Conservation (phyloP, 257 asterid species). For the Perilla frutescens region DNA sequence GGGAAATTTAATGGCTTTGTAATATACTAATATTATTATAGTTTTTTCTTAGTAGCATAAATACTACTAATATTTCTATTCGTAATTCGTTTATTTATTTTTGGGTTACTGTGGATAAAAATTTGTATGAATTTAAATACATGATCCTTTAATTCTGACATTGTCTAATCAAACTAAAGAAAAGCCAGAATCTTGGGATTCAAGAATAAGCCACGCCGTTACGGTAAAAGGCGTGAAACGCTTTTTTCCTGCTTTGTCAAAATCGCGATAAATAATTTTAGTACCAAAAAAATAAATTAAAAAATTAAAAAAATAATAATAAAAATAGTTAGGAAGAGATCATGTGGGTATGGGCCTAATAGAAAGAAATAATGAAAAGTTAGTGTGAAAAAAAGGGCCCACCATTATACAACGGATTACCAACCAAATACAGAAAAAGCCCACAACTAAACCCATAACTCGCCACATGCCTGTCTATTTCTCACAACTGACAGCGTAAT, state of each 20-base stretch:
- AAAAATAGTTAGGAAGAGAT: slow-evolving; percentile 12
- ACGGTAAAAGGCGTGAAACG: not conserved
- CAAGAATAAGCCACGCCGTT: not conserved
- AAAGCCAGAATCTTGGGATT: not conserved
- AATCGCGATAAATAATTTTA: slow-evolving; percentile 2
- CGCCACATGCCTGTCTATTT: slow-evolving; percentile 33
- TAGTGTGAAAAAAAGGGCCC: slow-evolving; percentile 24
- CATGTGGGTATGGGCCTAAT: slow-evolving; percentile 35
- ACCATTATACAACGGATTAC: slow-evolving; percentile 33
- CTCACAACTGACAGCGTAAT: slow-evolving; percentile 22
- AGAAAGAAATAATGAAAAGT: not conserved
- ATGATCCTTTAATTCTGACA: no score
- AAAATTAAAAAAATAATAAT: not conserved
- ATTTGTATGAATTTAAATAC: no score
- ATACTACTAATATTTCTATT: no score
- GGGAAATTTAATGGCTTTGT: no score
- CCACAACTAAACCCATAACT: slow-evolving; percentile 41
- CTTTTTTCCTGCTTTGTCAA: slow-evolving; percentile 21
- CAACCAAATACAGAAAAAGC: slow-evolving; percentile 35
- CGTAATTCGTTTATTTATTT: no score
- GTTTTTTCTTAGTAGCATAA: no score
- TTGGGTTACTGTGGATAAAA: no score
- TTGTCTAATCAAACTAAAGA: not conserved
- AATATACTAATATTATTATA: no score
- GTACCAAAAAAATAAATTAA: not conserved